phyloP scores from a whole-genome alignment of 208 protist genomes.

The Leishmania amazonensis region DNA sequence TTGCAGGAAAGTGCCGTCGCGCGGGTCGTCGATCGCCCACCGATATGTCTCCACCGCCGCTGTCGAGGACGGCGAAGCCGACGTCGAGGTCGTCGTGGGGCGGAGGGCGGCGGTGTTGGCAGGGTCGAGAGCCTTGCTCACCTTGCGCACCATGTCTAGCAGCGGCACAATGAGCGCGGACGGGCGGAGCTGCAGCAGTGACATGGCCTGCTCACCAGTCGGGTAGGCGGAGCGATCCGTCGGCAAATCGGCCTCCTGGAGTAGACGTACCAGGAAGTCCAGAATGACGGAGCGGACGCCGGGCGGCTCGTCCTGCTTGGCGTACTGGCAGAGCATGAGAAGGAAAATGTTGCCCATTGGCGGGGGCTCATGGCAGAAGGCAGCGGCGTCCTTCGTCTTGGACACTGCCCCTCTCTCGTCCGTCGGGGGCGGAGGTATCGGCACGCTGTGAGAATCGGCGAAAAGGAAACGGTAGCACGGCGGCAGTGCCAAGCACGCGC shows the following conservation, averaged over 20 bases:
- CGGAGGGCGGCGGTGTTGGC: background rate
- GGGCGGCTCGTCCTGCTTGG: constrained; percentile 68
- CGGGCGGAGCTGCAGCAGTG: constrained; percentile 65
- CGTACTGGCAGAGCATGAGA: constrained; percentile 71
- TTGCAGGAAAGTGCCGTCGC: constrained; percentile 21
- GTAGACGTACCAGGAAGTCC: constrained; percentile 50
- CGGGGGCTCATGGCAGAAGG: constrained; percentile 13
- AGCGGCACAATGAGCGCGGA: constrained; percentile 53
- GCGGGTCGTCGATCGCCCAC: background rate
- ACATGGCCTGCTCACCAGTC: constrained; percentile 38
- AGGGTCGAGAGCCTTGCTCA: constrained; percentile 45
- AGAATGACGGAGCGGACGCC: constrained; percentile 61
- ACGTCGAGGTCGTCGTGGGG: background rate
- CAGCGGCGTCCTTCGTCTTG: background rate
- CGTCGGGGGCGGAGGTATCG: background rate
- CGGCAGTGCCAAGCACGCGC: constrained; percentile 27
- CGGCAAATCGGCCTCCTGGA: constrained; percentile 62
- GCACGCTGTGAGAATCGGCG: constrained; percentile 16
- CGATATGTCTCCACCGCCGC: background rate
- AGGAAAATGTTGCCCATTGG: constrained; percentile 68
- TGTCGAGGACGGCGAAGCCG: constrained; percentile 1
- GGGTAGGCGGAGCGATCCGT: constrained; percentile 29
- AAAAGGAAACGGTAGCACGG: constrained; percentile 67
- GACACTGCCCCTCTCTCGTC: background rate
- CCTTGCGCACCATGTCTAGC: constrained; percentile 63